A percentile compares a stretch with the other conserved stretches of the same genome.
phyloP scores from a whole-genome alignment of 345 rosid genomes.

The Bruguiera sexangula region DNA sequence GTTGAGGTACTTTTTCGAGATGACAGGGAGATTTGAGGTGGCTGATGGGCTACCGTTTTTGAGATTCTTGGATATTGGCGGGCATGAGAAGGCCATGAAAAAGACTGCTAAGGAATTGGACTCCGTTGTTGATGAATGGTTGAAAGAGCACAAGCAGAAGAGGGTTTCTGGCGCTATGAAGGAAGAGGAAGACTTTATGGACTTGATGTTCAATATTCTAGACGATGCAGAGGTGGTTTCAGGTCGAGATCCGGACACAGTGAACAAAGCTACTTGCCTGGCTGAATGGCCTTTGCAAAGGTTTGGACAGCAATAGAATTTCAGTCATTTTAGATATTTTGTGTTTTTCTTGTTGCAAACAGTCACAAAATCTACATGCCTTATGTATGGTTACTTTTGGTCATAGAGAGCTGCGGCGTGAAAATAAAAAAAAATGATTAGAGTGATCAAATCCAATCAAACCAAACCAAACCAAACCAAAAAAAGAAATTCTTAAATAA shows the following conservation, averaged over 20 bases:
- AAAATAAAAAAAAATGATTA: too few species aligned
- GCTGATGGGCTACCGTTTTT: conserved; percentile 16
- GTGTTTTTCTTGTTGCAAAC: too few species aligned
- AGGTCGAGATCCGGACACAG: conserved; percentile 16
- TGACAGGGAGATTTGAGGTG: neutral
- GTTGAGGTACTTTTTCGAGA: neutral
- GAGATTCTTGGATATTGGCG: conserved; percentile 36
- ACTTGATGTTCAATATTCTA: conserved; percentile 18
- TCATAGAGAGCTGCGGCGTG: too few species aligned
- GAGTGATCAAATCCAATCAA: too few species aligned
- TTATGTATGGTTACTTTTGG: too few species aligned
- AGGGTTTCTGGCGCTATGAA: neutral
- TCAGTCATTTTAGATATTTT: too few species aligned
- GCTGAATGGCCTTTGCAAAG: neutral
- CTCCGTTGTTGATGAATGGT: conserved; percentile 23
- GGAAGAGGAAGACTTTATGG: conserved; percentile 32
- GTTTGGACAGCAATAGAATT: too few species aligned
- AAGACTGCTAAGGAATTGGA: conserved; percentile 27
- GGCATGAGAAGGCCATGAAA: conserved; percentile 30
- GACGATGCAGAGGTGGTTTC: conserved; percentile 10
- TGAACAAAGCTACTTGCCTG: conserved; percentile 33
- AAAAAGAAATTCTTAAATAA: too few species aligned
- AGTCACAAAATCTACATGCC: too few species aligned
- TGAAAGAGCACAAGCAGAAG: conserved; percentile 38
- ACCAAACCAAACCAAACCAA: too few species aligned